A percentile compares a stretch with the other conserved stretches of the same genome.
Conservation (phyloP, 2,329 filamentous ascomycete species). For the Shiraia sp. region DNA sequence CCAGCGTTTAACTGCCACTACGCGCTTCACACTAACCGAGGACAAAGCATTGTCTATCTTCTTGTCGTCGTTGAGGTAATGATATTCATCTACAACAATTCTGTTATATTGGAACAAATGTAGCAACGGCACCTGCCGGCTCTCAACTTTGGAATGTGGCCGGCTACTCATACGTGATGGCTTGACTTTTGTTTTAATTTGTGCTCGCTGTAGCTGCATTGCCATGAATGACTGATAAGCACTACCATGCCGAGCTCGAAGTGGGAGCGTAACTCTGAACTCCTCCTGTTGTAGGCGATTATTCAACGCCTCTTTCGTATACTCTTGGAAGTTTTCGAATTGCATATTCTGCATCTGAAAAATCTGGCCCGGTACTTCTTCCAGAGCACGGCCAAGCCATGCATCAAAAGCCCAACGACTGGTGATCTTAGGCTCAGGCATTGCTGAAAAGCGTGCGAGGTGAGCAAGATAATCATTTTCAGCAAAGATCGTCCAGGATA, state of each 20-base stretch:
- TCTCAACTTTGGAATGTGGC: not conserved
- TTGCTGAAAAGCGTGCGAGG: slow-evolving; percentile 56
- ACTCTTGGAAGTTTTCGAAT: slow-evolving; percentile 29
- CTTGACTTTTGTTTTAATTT: slow-evolving; percentile 4
- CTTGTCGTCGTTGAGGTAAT: slow-evolving; percentile 55
- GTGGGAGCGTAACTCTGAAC: slow-evolving; percentile 45
- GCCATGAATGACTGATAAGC: slow-evolving; percentile 31
- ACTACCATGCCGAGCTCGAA: slow-evolving; percentile 43
- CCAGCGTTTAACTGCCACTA: slow-evolving; percentile 61
- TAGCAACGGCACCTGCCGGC: slow-evolving; percentile 43
- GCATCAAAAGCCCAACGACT: slow-evolving; percentile 55
- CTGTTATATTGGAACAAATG: slow-evolving; percentile 66
- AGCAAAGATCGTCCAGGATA: slow-evolving; percentile 56
- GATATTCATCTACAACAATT: slow-evolving; percentile 67
- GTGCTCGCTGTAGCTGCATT: slow-evolving; percentile 2
- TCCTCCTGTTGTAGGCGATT: slow-evolving; percentile 35
- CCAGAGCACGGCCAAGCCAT: slow-evolving; percentile 56
- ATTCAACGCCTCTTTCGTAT: slow-evolving; percentile 24
- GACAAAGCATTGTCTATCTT: slow-evolving; percentile 24
- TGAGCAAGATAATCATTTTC: slow-evolving; percentile 53
- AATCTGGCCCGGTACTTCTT: slow-evolving; percentile 50
- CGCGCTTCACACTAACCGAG: slow-evolving; percentile 46
- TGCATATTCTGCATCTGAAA: slow-evolving; percentile 38
- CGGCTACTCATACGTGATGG: not conserved
- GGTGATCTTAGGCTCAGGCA: slow-evolving; percentile 42